Conservation (phyloP, 495 filamentous ascomycete genomes). For the Pseudotulostoma volvatum region DNA sequence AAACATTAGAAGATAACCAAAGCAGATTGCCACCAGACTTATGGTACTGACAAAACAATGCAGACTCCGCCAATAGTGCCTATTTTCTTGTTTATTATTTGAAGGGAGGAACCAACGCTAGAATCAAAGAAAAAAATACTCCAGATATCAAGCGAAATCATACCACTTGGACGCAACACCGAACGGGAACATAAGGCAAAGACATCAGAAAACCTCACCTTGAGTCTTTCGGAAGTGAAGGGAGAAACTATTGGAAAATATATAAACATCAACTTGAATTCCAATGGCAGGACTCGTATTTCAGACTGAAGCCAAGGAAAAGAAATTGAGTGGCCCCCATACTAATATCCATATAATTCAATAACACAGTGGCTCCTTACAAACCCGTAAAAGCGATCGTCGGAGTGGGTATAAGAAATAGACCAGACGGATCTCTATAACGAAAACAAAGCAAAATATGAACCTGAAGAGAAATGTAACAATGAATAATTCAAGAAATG, state of each 20-base stretch:
- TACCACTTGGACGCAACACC: too few relatives aligned
- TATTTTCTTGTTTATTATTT: too few relatives aligned
- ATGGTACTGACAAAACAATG: too few relatives aligned
- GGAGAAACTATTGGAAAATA: too few relatives aligned
- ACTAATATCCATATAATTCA: background rate
- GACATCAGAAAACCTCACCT: too few relatives aligned
- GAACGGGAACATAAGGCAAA: too few relatives aligned
- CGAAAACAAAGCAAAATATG: conserved; percentile 6
- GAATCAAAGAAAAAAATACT: too few relatives aligned
- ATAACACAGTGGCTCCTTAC: background rate
- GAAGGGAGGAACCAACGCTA: too few relatives aligned
- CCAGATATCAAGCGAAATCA: too few relatives aligned
- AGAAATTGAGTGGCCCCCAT: too few relatives aligned
- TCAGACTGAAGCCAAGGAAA: background rate
- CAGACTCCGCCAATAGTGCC: too few relatives aligned
- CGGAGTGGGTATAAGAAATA: conserved; percentile 2
- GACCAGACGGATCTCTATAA: background rate
- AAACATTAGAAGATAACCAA: conserved; percentile 3
- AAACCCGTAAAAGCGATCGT: background rate
- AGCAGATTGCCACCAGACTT: background rate
- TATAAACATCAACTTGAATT: background rate
- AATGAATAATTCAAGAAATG: conserved; percentile 21
- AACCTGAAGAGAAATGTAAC: conserved; percentile 3
- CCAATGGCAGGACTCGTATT: background rate
- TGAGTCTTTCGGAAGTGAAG: too few relatives aligned